Conservation (phyloP, 1,139 yeast genomes). For the Geotrichum restrictum region DNA sequence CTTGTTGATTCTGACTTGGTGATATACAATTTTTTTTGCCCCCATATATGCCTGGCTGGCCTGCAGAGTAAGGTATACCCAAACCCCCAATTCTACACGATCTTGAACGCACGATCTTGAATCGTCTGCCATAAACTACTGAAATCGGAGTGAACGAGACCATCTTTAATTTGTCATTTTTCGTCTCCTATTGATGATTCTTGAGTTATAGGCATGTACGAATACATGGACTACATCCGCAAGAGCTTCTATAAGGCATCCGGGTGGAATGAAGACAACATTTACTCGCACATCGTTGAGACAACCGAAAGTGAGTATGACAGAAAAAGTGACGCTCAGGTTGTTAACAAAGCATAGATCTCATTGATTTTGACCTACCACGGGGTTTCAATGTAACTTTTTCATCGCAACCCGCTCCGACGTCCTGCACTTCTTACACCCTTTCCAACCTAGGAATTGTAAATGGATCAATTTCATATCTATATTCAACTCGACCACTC, state of each 20-base stretch:
- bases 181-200: neutral
- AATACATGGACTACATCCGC: constrained; percentile 80
- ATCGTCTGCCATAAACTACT: too few species aligned
- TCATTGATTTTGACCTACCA: constrained; percentile 75
- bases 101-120: too few species aligned
- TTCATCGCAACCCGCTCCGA: constrained; percentile 66
- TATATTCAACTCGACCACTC: constrained; percentile 65
- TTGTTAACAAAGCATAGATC: constrained; percentile 26
- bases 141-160: too few species aligned
- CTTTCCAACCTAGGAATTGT: constrained; percentile 64
- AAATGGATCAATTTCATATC: constrained; percentile 79
- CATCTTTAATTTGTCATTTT: neutral
- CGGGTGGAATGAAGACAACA: constrained; percentile 73
- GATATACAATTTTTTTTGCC: too few species aligned
- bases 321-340: neutral
- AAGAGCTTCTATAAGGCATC: constrained; percentile 65
- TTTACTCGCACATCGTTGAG: constrained; percentile 67
- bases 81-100: too few species aligned
- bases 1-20: too few species aligned
- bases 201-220: constrained; percentile 49
- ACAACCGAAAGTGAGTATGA: constrained; percentile 51
- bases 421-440: constrained; percentile 72
- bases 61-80: too few species aligned
- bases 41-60: too few species aligned
- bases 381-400: constrained; percentile 62